Evolutionary conservation across 2,329 filamentous ascomycete species (phyloP).

Genomic region (Beauveria medogensis): DNA sequence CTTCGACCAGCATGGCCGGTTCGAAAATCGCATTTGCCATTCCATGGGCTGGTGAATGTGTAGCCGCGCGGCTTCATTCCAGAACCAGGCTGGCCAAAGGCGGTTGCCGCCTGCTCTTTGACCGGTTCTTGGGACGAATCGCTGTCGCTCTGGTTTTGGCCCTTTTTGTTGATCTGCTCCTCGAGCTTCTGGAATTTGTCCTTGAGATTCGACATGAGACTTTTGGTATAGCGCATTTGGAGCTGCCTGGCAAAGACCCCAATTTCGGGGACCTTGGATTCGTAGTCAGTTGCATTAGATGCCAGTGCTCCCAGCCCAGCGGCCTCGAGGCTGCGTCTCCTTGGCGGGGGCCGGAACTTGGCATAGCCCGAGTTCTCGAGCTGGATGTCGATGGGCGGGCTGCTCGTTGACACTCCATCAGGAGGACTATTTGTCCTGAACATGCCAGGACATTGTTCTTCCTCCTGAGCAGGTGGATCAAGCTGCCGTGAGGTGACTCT

Average conservation of each 20-base stretch:
- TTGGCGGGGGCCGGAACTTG: conserved; percentile 46
- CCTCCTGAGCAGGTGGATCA: conserved; percentile 19
- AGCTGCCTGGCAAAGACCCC: conserved; percentile 45
- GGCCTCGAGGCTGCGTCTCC: conserved; percentile 27
- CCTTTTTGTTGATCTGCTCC: conserved; percentile 18
- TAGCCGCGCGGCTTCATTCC: conserved; percentile 56
- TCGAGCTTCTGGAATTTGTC: conserved; percentile 34
- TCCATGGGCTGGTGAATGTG: conserved; percentile 78
- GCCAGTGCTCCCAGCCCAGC: conserved; percentile 8
- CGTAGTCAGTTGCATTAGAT: conserved; percentile 9
- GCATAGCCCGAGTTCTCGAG: conserved; percentile 49
- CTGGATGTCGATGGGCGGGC: conserved; percentile 41
- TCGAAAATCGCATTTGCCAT: conserved; percentile 75
- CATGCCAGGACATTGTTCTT: neutral
- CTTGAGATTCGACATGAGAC: conserved; percentile 38
- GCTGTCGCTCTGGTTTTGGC: conserved; percentile 23
- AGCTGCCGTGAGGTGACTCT: conserved; percentile 50
- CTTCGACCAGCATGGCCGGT: conserved; percentile 69
- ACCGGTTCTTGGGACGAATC: conserved; percentile 11
- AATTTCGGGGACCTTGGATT: conserved; percentile 12
- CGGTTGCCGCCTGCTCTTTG: neutral
- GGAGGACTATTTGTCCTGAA: conserved; percentile 11
- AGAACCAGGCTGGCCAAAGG: conserved; percentile 29
- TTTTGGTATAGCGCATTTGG: conserved; percentile 48
- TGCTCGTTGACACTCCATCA: conserved; percentile 16